A percentile compares a stretch with the other conserved stretches of the same genome.
phyloP scores from a whole-genome alignment of 441 rosid genomes.

The Hypseocharis bilobata region DNA sequence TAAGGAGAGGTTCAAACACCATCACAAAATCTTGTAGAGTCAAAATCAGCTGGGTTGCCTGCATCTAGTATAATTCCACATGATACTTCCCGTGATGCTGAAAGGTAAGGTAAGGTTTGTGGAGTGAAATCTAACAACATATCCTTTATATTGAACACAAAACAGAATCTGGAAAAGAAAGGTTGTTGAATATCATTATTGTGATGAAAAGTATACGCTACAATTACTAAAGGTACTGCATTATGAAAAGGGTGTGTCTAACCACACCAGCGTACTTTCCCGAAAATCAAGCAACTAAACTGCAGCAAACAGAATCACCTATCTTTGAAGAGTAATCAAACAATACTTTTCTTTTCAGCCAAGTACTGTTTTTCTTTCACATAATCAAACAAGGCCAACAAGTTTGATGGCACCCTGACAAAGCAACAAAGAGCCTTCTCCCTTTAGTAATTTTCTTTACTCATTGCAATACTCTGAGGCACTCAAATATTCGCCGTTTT shows the following conservation, averaged over 20 bases:
- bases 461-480: constrained; percentile 63
- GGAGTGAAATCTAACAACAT: constrained; percentile 4
- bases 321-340: neutral
- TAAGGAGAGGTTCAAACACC: no score
- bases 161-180: neutral
- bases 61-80: constrained; percentile 12
- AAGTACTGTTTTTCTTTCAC: neutral
- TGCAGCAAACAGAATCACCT: neutral
- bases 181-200: neutral
- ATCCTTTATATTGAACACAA: constrained; percentile 2
- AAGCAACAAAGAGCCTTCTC: neutral
- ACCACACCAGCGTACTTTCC: constrained; percentile 1
- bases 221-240: neutral
- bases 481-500: constrained; percentile 83
- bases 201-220: constrained; percentile 4
- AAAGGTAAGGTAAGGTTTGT: neutral
- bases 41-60: neutral
- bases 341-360: neutral
- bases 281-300: neutral
- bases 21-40: constrained; percentile 1
- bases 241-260: neutral
- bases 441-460: constrained; percentile 20
- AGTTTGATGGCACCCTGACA: constrained; percentile 1
- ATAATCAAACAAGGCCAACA: neutral
- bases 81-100: constrained; percentile 15